These are phyloP conservation scores for button mushroom (Agaricus bisporus) DNA, from an alignment of 768 basidiomycete genomes.

Conservation along the genomic window DNA sequence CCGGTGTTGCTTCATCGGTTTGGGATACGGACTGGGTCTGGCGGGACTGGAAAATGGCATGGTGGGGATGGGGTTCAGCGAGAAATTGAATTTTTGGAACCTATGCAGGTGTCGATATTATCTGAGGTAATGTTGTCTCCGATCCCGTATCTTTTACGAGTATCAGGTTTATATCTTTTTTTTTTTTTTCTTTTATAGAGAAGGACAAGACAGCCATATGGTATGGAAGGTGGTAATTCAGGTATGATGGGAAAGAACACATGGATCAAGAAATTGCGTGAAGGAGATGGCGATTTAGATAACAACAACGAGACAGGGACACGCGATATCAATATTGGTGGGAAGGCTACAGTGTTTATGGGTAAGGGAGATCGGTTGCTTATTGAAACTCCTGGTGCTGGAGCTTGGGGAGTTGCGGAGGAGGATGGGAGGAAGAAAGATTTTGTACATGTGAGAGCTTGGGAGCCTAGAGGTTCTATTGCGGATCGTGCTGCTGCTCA, in stretches of 20 bases:
- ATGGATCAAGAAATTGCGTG: constrained; percentile 73
- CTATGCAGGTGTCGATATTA: constrained; percentile 82
- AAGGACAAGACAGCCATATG: constrained; percentile 82
- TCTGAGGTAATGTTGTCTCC: constrained; percentile 54
- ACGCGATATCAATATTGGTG: constrained; percentile 80
- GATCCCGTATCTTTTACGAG: not conserved
- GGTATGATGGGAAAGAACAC: constrained; percentile 74
- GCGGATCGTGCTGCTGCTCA: constrained; percentile 59
- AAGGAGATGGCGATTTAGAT: constrained; percentile 62
- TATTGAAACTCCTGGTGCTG: constrained; percentile 88
- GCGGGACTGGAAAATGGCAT: constrained; percentile 62
- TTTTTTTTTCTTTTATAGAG: constrained; percentile 51
- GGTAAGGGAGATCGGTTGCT: constrained; percentile 78
- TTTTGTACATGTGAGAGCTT: constrained; percentile 33
- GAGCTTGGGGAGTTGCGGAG: constrained; percentile 67
- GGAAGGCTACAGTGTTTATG: constrained; percentile 84
- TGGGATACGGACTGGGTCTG: constrained; percentile 63
- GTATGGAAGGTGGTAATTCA: constrained; percentile 71
- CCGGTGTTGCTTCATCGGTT: constrained; percentile 87
- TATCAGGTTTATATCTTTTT: not conserved
- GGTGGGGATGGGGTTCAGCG: constrained; percentile 85
- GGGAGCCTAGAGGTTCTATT: constrained; percentile 71
- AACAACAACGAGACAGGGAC: constrained; percentile 24
- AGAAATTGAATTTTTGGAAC: constrained; percentile 77
- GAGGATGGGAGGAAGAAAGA: constrained; percentile 23